Evolutionary conservation across 1,284 basidiomycete genomes (phyloP), one percentile per base, ranked within the genome.

Genomic region (Xerocomus minutiporus): DNA sequence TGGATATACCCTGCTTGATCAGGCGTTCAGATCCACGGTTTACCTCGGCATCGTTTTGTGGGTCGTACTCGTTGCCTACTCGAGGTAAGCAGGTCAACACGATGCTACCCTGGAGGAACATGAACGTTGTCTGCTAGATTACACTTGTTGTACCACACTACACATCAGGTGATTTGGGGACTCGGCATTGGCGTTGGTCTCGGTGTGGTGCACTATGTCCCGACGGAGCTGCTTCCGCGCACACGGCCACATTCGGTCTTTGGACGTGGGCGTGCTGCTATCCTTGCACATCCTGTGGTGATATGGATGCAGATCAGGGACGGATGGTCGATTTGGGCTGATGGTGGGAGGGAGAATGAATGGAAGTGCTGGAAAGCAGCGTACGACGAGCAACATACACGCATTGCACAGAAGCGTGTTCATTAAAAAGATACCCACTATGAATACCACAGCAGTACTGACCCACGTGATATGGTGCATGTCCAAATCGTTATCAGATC

Each of bases 271-370:
- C 81, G 86, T 44, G 61, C 69, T 15, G 73, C 72, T 35, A 50
- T 86, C 23, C 67, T 93, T 23, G 64, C 66, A 2, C 83, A 87
- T 60, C 80, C 83, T 1, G 46, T 91, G 25, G 77, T 77, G 4
- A 72, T 70, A 0, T 92, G 87, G 81, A 69, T 90, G 32, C 79
- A 84, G 35, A 71, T 93, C 32, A 76, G 88, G 46, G 91, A 93
- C 63, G 86, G 88, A 7, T 93, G 91, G 90, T 77, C 76, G 4
- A 75, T 91, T 1, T 93, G 88, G 83, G 58, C 66, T 39, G 90
- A 84, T 66, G 86, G 84, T 25, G 86, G 87, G 8, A 75, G 77
- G 23, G 86, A 87, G 62, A 70, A 63, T 25, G 84, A 87, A 57
- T 91, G 87, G 78, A 64, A 67, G 44, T 63, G 66, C 5, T 92